Base-by-base conservation (phyloP, 2,329 filamentous ascomycete genomes). In the Botrytis pseudocinerea region DNA sequence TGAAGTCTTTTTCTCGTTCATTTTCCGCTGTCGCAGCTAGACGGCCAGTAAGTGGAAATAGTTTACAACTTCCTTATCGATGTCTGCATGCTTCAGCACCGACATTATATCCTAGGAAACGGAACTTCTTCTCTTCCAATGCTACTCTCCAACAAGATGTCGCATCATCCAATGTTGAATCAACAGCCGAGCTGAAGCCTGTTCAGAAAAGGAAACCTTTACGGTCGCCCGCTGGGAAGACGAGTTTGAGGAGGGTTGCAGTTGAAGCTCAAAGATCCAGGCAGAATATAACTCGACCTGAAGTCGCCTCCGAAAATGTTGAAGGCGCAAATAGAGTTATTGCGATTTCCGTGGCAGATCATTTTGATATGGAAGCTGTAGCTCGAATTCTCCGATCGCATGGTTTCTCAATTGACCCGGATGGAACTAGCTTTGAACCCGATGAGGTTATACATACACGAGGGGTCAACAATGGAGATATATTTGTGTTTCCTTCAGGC, bases 401-500 rank as follows among this genome's bases (percentile, higher is more conserved):
- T 79, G 88, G 88, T 66, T 91, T 90, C 79, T 82, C 83, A 59
- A 86, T 91, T 70, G 89, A 91, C 78, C 89, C 89, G 2, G 88
- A 91, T 77, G 83, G 82, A 66, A 89, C 87, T 20, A 87, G 85
- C 22, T 90, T 91, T 77, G 88, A 90, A 76, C 83, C 85, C 64
- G 85, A 85, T 76, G 89, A 91, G 78, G 88, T 91, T 9, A 87
- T 91, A 66, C 89, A 91, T 79, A 89, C 89, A 10, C 84, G 88
- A 69, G 85, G 86, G 14, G 85, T 87, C 74, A 87, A 89, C 80
- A 86, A 89, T 73, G 95, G 94, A 48, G 96, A 99, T 83, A 90
- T 98, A 69, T 98, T 98, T 80, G 91, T 99, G 73, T 99, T 99
- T 77, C 94, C 95, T 14, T 97, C 95, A 0, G 96, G 96, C 18